A percentile compares a stretch with the other conserved stretches of the same genome.
Conservation (phyloP, 2,329 filamentous ascomycete species). For the Macrophomina tecta region DNA sequence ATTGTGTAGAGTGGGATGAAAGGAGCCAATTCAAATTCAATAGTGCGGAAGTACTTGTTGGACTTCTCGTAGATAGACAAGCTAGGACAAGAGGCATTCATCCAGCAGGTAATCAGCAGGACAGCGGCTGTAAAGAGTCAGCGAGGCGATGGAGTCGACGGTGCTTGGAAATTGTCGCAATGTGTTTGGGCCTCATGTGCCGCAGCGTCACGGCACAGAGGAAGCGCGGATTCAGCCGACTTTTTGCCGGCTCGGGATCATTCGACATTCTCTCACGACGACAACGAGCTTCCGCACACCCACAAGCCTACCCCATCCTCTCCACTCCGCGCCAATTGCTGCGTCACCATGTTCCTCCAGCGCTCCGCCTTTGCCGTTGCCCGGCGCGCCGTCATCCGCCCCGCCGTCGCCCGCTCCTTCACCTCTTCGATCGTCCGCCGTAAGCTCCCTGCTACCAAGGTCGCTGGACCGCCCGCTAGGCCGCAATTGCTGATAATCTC, state of each 20-base stretch:
- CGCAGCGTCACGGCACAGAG: constrained; percentile 9
- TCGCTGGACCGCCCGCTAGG: constrained; percentile 39
- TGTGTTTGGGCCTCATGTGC: constrained; percentile 16
- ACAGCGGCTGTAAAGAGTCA: background rate
- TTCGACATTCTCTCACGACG: constrained; percentile 26
- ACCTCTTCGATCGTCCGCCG: constrained; percentile 54
- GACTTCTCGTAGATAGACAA: background rate
- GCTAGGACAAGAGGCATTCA: background rate
- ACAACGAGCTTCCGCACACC: constrained; percentile 21
- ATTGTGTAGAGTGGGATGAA: background rate
- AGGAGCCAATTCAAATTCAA: background rate
- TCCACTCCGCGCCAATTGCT: constrained; percentile 46
- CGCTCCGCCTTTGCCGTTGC: constrained; percentile 56
- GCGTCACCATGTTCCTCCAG: constrained; percentile 54
- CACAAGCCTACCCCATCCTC: constrained; percentile 37
- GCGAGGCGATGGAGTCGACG: background rate
- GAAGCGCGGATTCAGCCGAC: background rate
- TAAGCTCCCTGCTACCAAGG: constrained; percentile 40
- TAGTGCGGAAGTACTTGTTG: too few species aligned
- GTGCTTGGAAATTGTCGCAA: constrained; percentile 24
- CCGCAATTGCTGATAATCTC: constrained; percentile 39
- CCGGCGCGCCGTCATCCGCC: constrained; percentile 50
- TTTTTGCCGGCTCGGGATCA: constrained; percentile 15
- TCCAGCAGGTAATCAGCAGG: background rate
- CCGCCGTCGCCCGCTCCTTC: constrained; percentile 53